Percentiles rank a stretch among this genome's conserved stretches.
phyloP scores from a whole-genome alignment of 2,329 filamentous ascomycete species.

The Penicillium corylophilum region DNA sequence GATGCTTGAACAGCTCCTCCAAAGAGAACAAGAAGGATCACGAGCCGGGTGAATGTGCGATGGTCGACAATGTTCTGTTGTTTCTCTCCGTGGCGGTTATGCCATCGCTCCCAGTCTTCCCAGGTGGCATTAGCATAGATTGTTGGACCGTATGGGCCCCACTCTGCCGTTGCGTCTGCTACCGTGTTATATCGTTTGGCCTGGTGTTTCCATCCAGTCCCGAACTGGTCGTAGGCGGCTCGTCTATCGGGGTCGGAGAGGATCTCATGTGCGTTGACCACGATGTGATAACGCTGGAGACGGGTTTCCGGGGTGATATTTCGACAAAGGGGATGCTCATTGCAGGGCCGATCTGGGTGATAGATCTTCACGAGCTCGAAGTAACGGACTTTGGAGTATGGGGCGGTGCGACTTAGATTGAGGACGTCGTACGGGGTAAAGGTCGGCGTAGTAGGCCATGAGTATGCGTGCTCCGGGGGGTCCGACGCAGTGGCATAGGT shows the following conservation, averaged over 20 bases:
- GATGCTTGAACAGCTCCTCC: conserved; percentile 72
- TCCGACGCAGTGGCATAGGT: conserved; percentile 37
- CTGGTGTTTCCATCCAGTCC: conserved; percentile 71
- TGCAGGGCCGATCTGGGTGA: conserved; percentile 72
- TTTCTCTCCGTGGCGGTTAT: conserved; percentile 52
- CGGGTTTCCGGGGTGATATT: conserved; percentile 60
- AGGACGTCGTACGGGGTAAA: conserved; percentile 89
- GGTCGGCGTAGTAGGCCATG: conserved; percentile 45
- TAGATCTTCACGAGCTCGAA: conserved; percentile 94
- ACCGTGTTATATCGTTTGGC: conserved; percentile 37
- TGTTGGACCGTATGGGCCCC: conserved; percentile 51
- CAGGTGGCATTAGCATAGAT: conserved; percentile 81
- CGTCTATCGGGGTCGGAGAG: conserved; percentile 78
- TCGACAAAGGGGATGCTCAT: conserved; percentile 43
- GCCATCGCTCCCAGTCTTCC: conserved; percentile 94
- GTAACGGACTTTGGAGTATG: conserved; percentile 81
- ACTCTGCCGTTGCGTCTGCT: conserved; percentile 75
- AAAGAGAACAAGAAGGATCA: conserved; percentile 67
- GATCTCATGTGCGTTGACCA: conserved; percentile 84
- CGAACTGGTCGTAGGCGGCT: conserved; percentile 76
- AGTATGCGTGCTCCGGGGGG: conserved; percentile 30
- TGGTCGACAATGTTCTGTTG: conserved; percentile 67
- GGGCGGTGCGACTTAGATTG: conserved; percentile 57
- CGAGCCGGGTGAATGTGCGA: conserved; percentile 70
- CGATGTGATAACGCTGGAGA: conserved; percentile 84